These are phyloP conservation scores for Acanthamoeba lenticulata DNA, from an alignment of 208 protist genomes.

Conservation along the genomic window DNA sequence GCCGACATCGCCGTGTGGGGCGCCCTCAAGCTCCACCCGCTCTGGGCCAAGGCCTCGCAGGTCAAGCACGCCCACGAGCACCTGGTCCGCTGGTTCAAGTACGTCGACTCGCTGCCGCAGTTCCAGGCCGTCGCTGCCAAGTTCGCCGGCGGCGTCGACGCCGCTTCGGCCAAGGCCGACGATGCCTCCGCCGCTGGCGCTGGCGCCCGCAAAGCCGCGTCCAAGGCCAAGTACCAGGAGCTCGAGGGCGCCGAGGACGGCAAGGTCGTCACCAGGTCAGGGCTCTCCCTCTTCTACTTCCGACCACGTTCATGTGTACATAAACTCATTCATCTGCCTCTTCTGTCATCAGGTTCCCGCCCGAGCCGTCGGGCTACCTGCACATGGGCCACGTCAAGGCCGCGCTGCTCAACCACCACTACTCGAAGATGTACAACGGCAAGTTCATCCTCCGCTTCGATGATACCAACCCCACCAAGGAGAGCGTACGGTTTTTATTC, in stretches of 20 bases:
- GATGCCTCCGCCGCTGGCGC: background rate
- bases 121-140: background rate
- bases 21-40: slow-evolving; percentile 1
- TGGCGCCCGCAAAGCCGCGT: background rate
- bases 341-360: too few relatives aligned
- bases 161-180: background rate
- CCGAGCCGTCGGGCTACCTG: slow-evolving; percentile 90
- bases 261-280: slow-evolving; percentile 65
- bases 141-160: background rate
- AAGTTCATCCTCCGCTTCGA: slow-evolving; percentile 98
- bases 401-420: slow-evolving; percentile 99
- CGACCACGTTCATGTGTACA: too few relatives aligned
- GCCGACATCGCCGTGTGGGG: slow-evolving; percentile 62
- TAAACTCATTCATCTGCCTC: too few relatives aligned
- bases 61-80: slow-evolving; percentile 13
- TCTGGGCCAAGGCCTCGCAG: slow-evolving; percentile 48
- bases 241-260: slow-evolving; percentile 45
- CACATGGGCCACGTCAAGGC: slow-evolving; percentile 97
- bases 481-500: too few relatives aligned
- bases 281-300: too few relatives aligned
- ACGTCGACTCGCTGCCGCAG: slow-evolving; percentile 16
- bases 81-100: slow-evolving; percentile 35
- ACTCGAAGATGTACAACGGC: slow-evolving; percentile 93
- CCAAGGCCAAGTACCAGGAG: slow-evolving; percentile 62
- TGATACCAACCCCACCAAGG: slow-evolving; percentile 98